Percentiles rank a stretch among this genome's conserved stretches.
Conservation (phyloP, 2,329 filamentous ascomycete genomes). For the Ambrosiella cleistominuta region DNA sequence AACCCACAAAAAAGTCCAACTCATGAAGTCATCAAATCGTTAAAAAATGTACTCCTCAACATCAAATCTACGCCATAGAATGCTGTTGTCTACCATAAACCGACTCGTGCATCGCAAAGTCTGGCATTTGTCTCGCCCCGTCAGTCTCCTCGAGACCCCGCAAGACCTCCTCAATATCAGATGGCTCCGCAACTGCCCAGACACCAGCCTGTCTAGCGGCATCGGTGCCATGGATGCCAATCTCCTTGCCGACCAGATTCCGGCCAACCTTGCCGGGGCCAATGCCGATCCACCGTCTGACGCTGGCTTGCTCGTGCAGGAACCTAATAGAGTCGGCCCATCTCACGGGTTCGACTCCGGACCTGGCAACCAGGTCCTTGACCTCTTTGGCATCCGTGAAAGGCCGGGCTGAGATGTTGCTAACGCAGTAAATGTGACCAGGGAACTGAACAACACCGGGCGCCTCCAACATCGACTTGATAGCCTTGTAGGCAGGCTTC, state of each 20-base stretch:
- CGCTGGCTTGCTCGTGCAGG: conserved; percentile 64
- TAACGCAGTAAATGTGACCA: conserved; percentile 57
- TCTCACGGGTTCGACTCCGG: conserved; percentile 77
- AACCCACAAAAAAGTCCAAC: background rate
- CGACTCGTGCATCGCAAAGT: conserved; percentile 8
- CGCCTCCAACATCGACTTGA: conserved; percentile 48
- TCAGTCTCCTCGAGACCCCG: conserved; percentile 49
- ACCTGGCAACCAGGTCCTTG: conserved; percentile 59
- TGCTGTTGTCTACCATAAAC: conserved; percentile 2
- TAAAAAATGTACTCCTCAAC: background rate
- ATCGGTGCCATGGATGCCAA: conserved; percentile 67
- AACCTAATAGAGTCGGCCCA: conserved; percentile 94
- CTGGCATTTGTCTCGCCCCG: conserved; percentile 23
- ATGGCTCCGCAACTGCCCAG: conserved; percentile 75
- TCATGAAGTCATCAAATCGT: background rate
- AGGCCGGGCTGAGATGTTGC: conserved; percentile 68
- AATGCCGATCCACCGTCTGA: conserved; percentile 76
- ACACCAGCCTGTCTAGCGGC: conserved; percentile 75
- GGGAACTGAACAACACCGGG: conserved; percentile 58
- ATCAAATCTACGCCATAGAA: background rate
- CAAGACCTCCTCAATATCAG: conserved; percentile 53
- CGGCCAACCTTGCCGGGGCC: conserved; percentile 86
- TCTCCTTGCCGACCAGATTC: conserved; percentile 88
- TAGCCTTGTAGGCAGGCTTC: conserved; percentile 61
- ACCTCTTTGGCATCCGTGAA: conserved; percentile 58